Percentiles rank a stretch among this genome's conserved stretches.
phyloP scores from a whole-genome alignment of 225 moss, liverwort and hornwort genomes.

The Polytrichum commune region DNA sequence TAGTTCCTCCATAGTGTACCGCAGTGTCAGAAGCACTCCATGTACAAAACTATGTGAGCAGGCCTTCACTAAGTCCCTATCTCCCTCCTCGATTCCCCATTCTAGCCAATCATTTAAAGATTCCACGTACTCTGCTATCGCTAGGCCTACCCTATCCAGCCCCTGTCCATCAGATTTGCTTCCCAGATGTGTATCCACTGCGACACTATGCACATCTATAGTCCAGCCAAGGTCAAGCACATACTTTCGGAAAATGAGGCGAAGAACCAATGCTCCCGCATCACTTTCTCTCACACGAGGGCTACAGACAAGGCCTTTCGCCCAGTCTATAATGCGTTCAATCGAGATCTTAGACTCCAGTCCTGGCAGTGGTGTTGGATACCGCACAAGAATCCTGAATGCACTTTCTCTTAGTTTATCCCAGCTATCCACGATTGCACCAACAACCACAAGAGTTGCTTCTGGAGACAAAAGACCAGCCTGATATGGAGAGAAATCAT shows the following conservation, averaged over 20 bases:
- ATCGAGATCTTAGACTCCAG: constrained; percentile 65
- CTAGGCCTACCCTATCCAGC: constrained; percentile 45
- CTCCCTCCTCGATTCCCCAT: constrained; percentile 94
- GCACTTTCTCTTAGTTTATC: constrained; percentile 93
- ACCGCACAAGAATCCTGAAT: constrained; percentile 77
- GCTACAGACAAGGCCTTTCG: constrained; percentile 81
- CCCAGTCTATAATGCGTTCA: constrained; percentile 74
- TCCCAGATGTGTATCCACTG: constrained; percentile 12
- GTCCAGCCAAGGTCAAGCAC: constrained; percentile 93
- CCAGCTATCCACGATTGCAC: constrained; percentile 99
- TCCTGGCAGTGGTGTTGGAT: constrained; percentile 91
- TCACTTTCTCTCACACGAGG: constrained; percentile 98
- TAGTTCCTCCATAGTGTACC: constrained; percentile 95
- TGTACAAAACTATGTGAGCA: constrained; percentile 98
- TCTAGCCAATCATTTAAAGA: constrained; percentile 91
- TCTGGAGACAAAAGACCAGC: constrained; percentile 77
- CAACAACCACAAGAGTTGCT: constrained; percentile 84
- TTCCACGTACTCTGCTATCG: constrained; percentile 68
- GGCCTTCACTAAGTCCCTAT: constrained; percentile 80
- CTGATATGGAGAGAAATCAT: constrained; percentile 73
- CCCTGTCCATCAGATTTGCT: constrained; percentile 21
- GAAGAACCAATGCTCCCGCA: constrained; percentile 88
- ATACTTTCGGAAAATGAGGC: constrained; percentile 92
- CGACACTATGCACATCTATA: constrained; percentile 68
- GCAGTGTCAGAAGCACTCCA: constrained; percentile 81